phyloP scores from a whole-genome alignment of 1,139 yeast genomes.

The Magnusiomyces magnusii region DNA sequence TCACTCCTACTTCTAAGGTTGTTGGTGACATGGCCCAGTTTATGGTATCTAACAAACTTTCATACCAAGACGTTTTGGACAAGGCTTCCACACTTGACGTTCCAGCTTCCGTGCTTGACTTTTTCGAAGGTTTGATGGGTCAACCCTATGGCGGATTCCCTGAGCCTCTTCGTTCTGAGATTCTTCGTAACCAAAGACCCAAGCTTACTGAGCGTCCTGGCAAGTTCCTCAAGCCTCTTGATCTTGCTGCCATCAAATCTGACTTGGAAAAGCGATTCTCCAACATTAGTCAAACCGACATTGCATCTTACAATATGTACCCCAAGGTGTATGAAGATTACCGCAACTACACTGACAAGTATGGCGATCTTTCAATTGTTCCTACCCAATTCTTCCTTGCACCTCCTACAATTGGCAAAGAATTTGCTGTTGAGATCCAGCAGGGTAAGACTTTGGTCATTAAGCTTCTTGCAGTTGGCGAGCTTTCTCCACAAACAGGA shows the following conservation, averaged over 20 bases:
- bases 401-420: constrained; percentile 82
- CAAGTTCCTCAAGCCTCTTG: constrained; percentile 73
- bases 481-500: constrained; percentile 77
- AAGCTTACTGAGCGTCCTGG: constrained; percentile 90
- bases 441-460: constrained; percentile 90
- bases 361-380: constrained; percentile 86
- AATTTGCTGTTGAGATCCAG: constrained; percentile 81
- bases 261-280: constrained; percentile 51
- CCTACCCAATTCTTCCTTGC: constrained; percentile 89
- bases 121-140: constrained; percentile 99
- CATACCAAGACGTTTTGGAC: constrained; percentile 74
- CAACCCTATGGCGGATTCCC: constrained; percentile 99
- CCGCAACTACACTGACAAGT: constrained; percentile 64
- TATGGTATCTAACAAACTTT: constrained; percentile 91
- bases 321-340: constrained; percentile 93
- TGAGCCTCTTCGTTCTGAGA: constrained; percentile 89
- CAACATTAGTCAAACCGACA: constrained; percentile 68
- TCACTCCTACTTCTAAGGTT: constrained; percentile 97
- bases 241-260: constrained; percentile 59
- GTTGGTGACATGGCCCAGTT: constrained; percentile 99
- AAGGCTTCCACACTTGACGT: constrained; percentile 88
- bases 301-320: constrained; percentile 95
- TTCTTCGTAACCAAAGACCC: constrained; percentile 83
- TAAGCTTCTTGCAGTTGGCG: constrained; percentile 90
- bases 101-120: constrained; percentile 97